Evolutionary conservation across 2,329 filamentous ascomycete genomes (phyloP).

Genomic region (Dendrostoma leiphaemia): DNA sequence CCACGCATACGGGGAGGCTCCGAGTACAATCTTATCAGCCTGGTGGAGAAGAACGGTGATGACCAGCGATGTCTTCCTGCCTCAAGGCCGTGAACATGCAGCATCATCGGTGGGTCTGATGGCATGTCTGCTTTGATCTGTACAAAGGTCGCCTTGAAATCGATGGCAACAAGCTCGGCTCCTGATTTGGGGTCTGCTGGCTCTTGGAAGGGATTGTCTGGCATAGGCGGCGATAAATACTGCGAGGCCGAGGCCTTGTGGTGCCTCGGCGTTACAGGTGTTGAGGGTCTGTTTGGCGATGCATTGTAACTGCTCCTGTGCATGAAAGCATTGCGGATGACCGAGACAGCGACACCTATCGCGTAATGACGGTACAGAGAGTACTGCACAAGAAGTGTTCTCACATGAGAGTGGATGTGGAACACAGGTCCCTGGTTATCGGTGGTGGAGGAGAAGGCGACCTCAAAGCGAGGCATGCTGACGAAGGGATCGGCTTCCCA

Average conservation of each 20-base stretch:
- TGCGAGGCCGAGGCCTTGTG: constrained; percentile 20
- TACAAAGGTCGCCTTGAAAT: constrained; percentile 76
- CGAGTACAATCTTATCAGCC: constrained; percentile 80
- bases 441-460: constrained; percentile 79
- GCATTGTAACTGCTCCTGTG: constrained; percentile 43
- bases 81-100: constrained; percentile 82
- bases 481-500: constrained; percentile 86
- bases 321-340: constrained; percentile 69
- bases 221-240: constrained; percentile 38
- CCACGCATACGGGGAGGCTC: constrained; percentile 79
- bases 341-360: constrained; percentile 75
- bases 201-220: constrained; percentile 32
- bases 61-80: constrained; percentile 85
- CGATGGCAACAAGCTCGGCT: constrained; percentile 73
- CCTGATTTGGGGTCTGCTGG: constrained; percentile 32
- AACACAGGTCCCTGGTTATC: constrained; percentile 86
- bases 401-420: constrained; percentile 78
- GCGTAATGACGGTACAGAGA: constrained; percentile 94
- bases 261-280: constrained; percentile 23
- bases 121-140: constrained; percentile 90
- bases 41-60: constrained; percentile 74
- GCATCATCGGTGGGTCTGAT: constrained; percentile 83
- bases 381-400: constrained; percentile 79
- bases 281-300: constrained; percentile 11
- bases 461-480: constrained; percentile 80